Base-by-base conservation (phyloP, 805 yeast species). In the Cyberlindnera nakhonratchasimensis region DNA sequence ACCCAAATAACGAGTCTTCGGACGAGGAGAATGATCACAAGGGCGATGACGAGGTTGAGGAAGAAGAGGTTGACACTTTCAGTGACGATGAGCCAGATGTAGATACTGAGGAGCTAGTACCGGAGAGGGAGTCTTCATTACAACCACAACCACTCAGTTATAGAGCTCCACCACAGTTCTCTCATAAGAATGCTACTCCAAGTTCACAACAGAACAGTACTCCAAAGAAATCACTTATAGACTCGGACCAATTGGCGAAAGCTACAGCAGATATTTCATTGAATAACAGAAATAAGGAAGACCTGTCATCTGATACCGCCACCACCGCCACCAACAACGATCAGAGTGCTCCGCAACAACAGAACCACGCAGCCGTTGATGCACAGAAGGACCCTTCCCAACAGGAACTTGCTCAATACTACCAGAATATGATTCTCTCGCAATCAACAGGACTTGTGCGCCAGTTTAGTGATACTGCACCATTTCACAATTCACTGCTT, bases 381-480 rank as follows among this genome's bases (percentile, higher is more conserved):
- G 18, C 25, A 20, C 29, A 38, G 20, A 42, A 34, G 39, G 40
- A 40, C 20, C 32, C 38, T 12, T 39, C 43, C 3, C 28, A 26
- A 3, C 34, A 37, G 14, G 55, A 53, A 17, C 48, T 47, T 2
- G 60, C 61, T 20, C 61, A 65, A 32, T 67, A 65, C 43, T 55
- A 64, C 34, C 72, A 70, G n/a, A 59, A 61, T 40, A 65, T 68
- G 68, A 68, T 70, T 7, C 59, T 75, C 5, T 74, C 80, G 3
- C 80, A 75, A 49, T 74, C 80, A 0, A 74, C 77, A 0, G 80
- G 80, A 0, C 65, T 70, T 29, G 78, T 73, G 28, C 57, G 70
- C 39, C 65, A 64, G 5, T 65, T 68, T 44, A 63, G 61, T 18
- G 62, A 60, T 18, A 21, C 37, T 6, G 62, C 63, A 9, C 60